Percentiles rank a stretch among this genome's conserved stretches.
Evolutionary conservation across 495 filamentous ascomycete species (phyloP).

Genomic region (Neurospora sp.): DNA sequence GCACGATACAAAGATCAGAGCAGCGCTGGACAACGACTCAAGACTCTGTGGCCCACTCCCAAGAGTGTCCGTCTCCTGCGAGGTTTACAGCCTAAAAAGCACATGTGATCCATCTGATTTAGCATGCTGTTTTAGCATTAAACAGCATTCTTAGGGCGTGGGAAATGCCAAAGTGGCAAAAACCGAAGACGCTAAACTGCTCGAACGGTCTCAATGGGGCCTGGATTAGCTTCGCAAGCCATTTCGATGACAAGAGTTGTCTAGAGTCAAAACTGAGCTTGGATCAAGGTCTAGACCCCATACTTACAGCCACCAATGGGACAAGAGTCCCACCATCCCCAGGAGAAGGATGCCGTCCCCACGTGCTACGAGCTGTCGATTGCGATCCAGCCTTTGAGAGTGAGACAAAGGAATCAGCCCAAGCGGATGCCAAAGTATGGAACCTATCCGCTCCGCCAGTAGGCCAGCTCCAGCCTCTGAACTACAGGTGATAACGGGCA

Average conservation of each 20-base stretch:
- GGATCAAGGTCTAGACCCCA: not conserved
- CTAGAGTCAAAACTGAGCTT: not conserved
- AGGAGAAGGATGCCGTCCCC: not conserved
- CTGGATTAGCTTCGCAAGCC: not conserved
- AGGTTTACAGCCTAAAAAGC: not conserved
- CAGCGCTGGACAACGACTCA: not conserved
- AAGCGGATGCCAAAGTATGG: not conserved
- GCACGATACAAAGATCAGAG: not conserved
- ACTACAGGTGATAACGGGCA: not conserved
- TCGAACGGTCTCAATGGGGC: not conserved
- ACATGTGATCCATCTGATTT: not conserved
- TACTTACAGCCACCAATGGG: not conserved
- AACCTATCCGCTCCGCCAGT: not conserved
- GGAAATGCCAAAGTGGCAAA: not conserved
- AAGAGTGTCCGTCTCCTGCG: not conserved
- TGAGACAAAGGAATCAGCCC: not conserved
- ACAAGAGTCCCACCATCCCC: not conserved
- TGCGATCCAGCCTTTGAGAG: not conserved
- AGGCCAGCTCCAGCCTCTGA: not conserved
- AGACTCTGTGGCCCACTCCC: not conserved
- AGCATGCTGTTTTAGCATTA: not conserved
- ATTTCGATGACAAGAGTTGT: not conserved
- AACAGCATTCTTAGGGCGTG: too few relatives aligned
- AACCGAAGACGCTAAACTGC: not conserved
- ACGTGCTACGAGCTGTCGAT: not conserved